Evolutionary conservation across 1,139 yeast genomes (phyloP).

Genomic region (Lizanozyma gosingica): DNA sequence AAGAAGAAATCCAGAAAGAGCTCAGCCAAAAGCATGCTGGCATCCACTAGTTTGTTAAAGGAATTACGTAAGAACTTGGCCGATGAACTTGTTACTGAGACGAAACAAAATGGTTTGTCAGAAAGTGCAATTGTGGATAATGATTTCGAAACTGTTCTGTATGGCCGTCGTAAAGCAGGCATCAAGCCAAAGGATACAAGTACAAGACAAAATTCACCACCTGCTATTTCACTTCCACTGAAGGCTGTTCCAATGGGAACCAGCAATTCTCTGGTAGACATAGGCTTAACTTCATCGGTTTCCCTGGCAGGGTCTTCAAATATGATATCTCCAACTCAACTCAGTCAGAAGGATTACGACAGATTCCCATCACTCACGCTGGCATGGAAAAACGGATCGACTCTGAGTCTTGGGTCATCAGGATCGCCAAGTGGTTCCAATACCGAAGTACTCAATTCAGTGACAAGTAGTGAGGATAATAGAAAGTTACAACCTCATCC

Average conservation of each 20-base stretch:
- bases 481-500: background rate
- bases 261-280: background rate
- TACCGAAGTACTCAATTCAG: too few species aligned
- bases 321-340: background rate
- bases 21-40: constrained; percentile 14
- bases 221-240: background rate
- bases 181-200: too few species aligned
- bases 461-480: background rate
- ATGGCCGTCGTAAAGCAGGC: background rate
- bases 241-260: background rate
- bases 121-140: constrained; percentile 4
- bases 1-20: constrained; percentile 24
- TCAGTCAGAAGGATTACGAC: background rate
- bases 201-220: background rate
- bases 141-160: background rate
- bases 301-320: background rate
- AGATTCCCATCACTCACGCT: background rate
- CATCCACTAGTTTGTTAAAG: constrained; percentile 5
- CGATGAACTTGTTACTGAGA: constrained; percentile 3
- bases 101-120: background rate
- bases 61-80: constrained; percentile 4
- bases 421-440: too few species aligned
- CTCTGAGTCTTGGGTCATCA: background rate
- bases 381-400: background rate
- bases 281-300: background rate